These are phyloP conservation scores for Debaryomyces hansenii DNA, from an alignment of 805 yeast genomes.

Conservation along the genomic window DNA sequence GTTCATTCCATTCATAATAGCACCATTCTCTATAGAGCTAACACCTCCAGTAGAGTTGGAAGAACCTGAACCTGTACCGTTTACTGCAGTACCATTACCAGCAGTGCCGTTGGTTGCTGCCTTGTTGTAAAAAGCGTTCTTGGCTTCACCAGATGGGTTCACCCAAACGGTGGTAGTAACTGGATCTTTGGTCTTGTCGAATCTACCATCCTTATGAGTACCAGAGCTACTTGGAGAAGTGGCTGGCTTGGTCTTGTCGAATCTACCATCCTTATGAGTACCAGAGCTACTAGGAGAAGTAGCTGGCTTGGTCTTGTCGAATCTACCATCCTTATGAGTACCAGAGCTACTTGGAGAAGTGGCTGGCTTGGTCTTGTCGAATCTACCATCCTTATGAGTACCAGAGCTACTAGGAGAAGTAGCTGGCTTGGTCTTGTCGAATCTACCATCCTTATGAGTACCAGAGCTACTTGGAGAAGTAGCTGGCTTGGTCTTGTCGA, in stretches of 20 bases:
- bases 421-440: conserved; percentile 35
- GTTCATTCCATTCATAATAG: conserved; percentile 18
- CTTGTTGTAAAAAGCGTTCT: background rate
- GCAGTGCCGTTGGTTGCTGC: background rate
- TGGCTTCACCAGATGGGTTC: conserved; percentile 3
- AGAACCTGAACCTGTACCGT: conserved; percentile 13
- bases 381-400: conserved; percentile 31
- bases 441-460: conserved; percentile 31
- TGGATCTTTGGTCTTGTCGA: conserved; percentile 36
- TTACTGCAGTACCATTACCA: conserved; percentile 3
- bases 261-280: conserved; percentile 31
- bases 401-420: conserved; percentile 14
- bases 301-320: conserved; percentile 44
- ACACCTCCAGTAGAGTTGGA: conserved; percentile 19
- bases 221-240: conserved; percentile 31
- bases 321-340: conserved; percentile 58
- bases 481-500: conserved; percentile 46
- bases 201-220: conserved; percentile 35
- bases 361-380: conserved; percentile 30
- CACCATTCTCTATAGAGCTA: conserved; percentile 24
- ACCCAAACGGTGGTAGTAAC: conserved; percentile 29
- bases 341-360: conserved; percentile 16
- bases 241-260: conserved; percentile 35
- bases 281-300: conserved; percentile 13
- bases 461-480: conserved; percentile 16